Evolutionary conservation across 805 yeast genomes (phyloP), one percentile per base, ranked within the genome.

Genomic region (Scheffersomyces stipitis): DNA sequence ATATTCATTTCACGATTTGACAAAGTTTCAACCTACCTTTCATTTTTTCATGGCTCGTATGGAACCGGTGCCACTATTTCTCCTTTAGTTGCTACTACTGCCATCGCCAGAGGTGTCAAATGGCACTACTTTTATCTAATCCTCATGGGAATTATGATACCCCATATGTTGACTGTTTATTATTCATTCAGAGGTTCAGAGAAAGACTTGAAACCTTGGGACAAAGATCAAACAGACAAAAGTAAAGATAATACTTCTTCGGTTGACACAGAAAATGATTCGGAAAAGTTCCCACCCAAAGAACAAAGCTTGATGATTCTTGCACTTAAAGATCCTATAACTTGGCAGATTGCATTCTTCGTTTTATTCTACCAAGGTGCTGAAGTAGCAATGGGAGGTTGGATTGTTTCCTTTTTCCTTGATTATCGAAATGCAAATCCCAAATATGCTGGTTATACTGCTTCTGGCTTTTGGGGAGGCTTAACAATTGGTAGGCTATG

Each of bases 391-490:
- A 60, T 83, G 41, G 88, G 83, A 1, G 82, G 87, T 2, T 83
- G 90, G 89, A 62, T 79, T 14, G 79, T 79, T 31, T 78, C 87
- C 3, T 84, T 73, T 49, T 58, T 84, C 37, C 64, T 79, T 28
- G 74, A 71, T 17, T 73, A 78, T 35, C 72, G 84, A 39, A 58
- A 69, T 12, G 79, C 79, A 13, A 61, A 66, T 33, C 63, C 63
- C 22, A 48, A 63, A 1, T 54, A 63, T 15, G 75, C 79, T 51
- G 83, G 88, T 6, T 80, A 76, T 49, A 78, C 81, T 10, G 78
- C 83, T 0, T 74, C 87, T 4, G 82, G 86, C 12, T 83, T 74
- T 51, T 83, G 89, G 89, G 72, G 74, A 16, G 91, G 91, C 0
- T 55, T 83, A 15, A 80, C 89, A 0, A 42, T 73, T 12, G 91